Base-by-base conservation (phyloP, 208 protist species). In the Acanthamoeba culbertsoni region DNA sequence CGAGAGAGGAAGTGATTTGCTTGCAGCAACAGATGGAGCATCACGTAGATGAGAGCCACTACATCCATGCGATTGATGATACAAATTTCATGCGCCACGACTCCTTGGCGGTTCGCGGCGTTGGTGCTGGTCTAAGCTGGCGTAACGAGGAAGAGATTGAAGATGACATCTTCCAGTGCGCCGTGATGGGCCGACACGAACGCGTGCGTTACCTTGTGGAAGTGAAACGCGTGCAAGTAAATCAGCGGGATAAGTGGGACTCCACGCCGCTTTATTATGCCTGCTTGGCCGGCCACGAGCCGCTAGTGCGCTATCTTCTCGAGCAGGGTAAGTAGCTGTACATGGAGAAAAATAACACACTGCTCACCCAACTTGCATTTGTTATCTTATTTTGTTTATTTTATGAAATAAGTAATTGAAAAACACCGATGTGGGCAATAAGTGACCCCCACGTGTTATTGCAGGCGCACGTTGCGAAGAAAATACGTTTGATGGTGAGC, bases 401-500 rank as follows among this genome's bases (percentile, higher is more conserved):
- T 71, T 71, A 37, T 12, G 12, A 71, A 0, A 2, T 2, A 31
- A 1, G 1, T 1, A 2, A 6, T 40, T 37, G 35, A 31, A 37
- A 40, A 71, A 7, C 10, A 37, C 26, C 2, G 35, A 31, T 31
- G 1, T 37, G 26, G 18, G 10, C 18, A 8, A 37, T 40, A 1
- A 40, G 20, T 46, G 0, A 33, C 7, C 16, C 20, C 59, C 28
- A 33, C 8, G 12, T 75, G 0, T 28, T 43, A 12, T 4, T 77
- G 43, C 42, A 86, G 77, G 77, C 1, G 77, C 77, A n/a, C 77
- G 77, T 37, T 86, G 77, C 28, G 77, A 86, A 31, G 77, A 86
- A n/a, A 86, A 86, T 45, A 86, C 77, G 77, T 86, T 86, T 33
- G 77, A 86, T 35, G 77, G 77, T 16, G 77, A 86, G 77, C 77